Base-by-base conservation (phyloP, 2,329 filamentous ascomycete genomes). In the Pleoardoris graminearum region DNA sequence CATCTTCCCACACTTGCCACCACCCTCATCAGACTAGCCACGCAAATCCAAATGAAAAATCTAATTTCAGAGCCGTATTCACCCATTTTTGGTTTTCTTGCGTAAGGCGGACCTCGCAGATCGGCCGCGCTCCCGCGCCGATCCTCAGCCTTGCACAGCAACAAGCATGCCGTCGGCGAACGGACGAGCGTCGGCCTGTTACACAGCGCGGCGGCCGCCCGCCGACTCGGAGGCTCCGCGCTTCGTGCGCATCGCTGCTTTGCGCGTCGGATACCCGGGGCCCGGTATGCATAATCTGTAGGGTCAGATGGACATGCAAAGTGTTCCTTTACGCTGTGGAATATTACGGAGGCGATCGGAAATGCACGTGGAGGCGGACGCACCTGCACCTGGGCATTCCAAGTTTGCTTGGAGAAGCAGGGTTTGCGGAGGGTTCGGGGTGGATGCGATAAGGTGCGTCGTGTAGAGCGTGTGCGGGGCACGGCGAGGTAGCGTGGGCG, bases 261-360 rank as follows among this genome's bases (percentile, higher is more conserved):
- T 27, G n/a, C 29, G 7, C 8, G 42, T 33, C 17, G 11, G 35
- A 33, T 16, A 14, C 36, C 27, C 30, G 8, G 12, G 29, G n/a
- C 16, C 8, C 12, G 33, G 16, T 36, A n/a, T 32, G 30, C 30
- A 32, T 32, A 14, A 32, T 29, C 7, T 29, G 27, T 12, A 38
- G 29, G n/a, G 14, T 25, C 29, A 25, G 25, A 19, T 10, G 30
- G 23, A 14, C 11, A 27, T n/a, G 22, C 12, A 10, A 8, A 11
- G 7, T 25, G 4, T 39, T 51, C 29, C 8, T 22, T 33, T 30
- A 32, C 23, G 44, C 16, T 30, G 51, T 53, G 51, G 29, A 49
- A 53, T 49, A 53, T 53, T 50, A 46, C 38, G 51, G 46, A 41
- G 48, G 48, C 27, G 38, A 32, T 23, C 16, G 32, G 4, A 27